Conservation (phyloP, 345 rosid genomes). For the Camelina hispida region DNA sequence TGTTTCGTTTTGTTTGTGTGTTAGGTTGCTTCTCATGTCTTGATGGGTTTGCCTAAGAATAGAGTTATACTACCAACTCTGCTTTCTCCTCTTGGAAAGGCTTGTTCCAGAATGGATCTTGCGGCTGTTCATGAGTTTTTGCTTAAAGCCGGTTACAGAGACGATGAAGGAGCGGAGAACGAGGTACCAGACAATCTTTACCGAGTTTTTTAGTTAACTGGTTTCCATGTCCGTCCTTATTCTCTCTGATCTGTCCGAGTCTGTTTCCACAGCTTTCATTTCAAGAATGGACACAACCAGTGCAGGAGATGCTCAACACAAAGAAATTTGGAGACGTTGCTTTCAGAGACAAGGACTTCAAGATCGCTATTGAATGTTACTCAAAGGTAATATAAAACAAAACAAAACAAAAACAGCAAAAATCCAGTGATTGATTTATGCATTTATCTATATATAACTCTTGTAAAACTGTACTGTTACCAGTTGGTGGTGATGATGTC, state of each 20-base stretch:
- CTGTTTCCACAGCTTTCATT: conserved; percentile 64
- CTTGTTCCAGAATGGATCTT: conserved; percentile 63
- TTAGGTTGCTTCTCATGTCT: conserved; percentile 37
- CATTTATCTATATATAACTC: neutral
- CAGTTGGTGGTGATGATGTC: conserved; percentile 78
- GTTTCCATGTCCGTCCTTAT: neutral
- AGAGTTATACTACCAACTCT: conserved; percentile 26
- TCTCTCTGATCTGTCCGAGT: neutral
- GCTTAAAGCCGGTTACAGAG: conserved; percentile 72
- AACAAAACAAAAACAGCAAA: neutral
- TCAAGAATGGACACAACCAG: conserved; percentile 93
- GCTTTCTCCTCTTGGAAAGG: conserved; percentile 38
- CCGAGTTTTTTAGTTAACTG: neutral
- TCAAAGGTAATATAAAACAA: conserved; percentile 57
- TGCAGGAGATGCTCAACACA: conserved; percentile 81
- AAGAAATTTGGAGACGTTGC: conserved; percentile 83
- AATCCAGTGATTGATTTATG: neutral
- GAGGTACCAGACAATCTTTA: conserved; percentile 34
- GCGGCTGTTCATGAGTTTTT: conserved; percentile 67
- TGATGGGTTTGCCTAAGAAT: conserved; percentile 32
- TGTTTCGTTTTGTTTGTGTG: neutral
- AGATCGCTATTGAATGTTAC: conserved; percentile 72
- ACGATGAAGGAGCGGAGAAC: conserved; percentile 70
- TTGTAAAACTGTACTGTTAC: neutral
- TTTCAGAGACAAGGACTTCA: conserved; percentile 81